Evolutionary conservation across 805 yeast species (phyloP), one percentile per base, ranked within the genome.

Genomic region (Grigorovia transvaalensis): DNA sequence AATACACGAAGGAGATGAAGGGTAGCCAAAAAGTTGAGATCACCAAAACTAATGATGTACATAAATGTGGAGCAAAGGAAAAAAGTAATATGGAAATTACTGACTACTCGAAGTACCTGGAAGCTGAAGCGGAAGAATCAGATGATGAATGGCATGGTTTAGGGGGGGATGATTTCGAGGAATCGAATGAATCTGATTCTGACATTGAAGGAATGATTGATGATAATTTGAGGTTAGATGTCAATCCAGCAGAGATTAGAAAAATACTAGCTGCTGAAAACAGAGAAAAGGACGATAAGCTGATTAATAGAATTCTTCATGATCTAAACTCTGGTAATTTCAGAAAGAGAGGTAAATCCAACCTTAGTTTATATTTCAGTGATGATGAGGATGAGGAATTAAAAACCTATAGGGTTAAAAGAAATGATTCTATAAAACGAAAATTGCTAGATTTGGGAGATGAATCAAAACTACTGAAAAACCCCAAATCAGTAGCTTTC

Each of bases 131-230:
- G 45, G 89, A 79, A 58, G 95, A 87, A 70, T 85, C 93, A 41
- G 95, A 87, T 54, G 95, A 87, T 72, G 95, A 87, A 70, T 87
- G 88, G 86, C 77, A 77, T 48, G 95, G 93, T 3, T 59, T 84
- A 48, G 93, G 91, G 56, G 95, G 95, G 54, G 71, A 62, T 6
- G 90, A 84, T 57, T 85, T 82, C 11, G 74, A 72, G 49, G 56
- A 58, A n/a, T 61, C 67, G 2, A 73, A 71, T 46, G 79, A 71
- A 45, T 84, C 81, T 50, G 80, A 85, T 63, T 79, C 87, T 27
- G 95, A 86, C 55, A 86, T 85, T 61, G 93, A 85, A 66, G 74
- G 70, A 55, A 81, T 86, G 88, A 76, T 85, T 52, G 91, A 86
- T 66, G 88, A 86, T 71, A 73, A 75, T 30, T 74, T 82, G 46